Percentiles rank a stretch among this genome's conserved stretches.
Conservation (phyloP, 257 asterid genomes). For the Nicotiana attenuata region DNA sequence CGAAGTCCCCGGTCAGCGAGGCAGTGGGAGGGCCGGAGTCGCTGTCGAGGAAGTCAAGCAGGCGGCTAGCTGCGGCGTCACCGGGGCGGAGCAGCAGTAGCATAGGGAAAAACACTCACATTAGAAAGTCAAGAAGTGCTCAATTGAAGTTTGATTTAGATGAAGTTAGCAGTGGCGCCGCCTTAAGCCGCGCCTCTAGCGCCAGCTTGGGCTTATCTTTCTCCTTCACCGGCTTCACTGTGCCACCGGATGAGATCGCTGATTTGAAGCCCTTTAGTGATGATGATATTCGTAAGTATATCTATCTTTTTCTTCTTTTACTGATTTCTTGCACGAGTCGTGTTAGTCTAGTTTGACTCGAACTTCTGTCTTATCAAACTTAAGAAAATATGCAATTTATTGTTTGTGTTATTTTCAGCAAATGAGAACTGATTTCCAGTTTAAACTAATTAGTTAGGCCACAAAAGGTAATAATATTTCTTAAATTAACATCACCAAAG, state of each 20-base stretch:
- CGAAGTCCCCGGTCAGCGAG: conserved; percentile 28
- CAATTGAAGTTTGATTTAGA: conserved; percentile 82
- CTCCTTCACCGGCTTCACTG: conserved; percentile 82
- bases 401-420: background rate
- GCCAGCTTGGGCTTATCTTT: conserved; percentile 91
- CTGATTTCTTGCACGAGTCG: background rate
- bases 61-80: conserved; percentile 44
- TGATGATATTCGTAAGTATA: conserved; percentile 62
- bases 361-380: background rate
- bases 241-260: conserved; percentile 68
- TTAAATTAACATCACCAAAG: no score
- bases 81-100: conserved; percentile 54
- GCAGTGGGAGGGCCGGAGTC: conserved; percentile 22
- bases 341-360: background rate
- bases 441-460: background rate
- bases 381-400: background rate
- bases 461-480: background rate
- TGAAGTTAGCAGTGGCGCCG: conserved; percentile 87
- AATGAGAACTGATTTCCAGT: background rate
- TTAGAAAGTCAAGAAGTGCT: conserved; percentile 85
- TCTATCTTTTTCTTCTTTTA: background rate
- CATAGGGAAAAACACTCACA: conserved; percentile 44
- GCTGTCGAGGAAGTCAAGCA: conserved; percentile 66
- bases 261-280: conserved; percentile 61
- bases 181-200: conserved; percentile 91